These are phyloP conservation scores for Nemania diffusa DNA, from an alignment of 2,329 filamentous ascomycete genomes.

Conservation along the genomic window DNA sequence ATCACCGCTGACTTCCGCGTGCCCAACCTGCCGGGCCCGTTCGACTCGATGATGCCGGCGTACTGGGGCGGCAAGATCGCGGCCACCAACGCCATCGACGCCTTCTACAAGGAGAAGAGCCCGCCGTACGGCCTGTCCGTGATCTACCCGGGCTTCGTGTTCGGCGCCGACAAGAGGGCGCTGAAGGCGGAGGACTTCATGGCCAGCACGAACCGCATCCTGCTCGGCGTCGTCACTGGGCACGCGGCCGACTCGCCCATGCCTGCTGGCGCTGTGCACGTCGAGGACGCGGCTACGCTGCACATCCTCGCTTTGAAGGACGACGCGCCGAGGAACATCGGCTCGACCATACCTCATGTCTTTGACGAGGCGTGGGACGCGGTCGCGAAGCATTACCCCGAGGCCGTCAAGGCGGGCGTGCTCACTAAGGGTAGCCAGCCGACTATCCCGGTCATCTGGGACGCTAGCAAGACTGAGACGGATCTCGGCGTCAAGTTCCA, in stretches of 20 bases:
- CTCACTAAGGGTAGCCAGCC: slow-evolving; percentile 26
- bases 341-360: slow-evolving; percentile 15
- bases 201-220: slow-evolving; percentile 19
- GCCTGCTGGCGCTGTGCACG: slow-evolving; percentile 23
- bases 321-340: slow-evolving; percentile 24
- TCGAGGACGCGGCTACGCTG: slow-evolving; percentile 23
- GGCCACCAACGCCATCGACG: slow-evolving; percentile 16
- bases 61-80: slow-evolving; percentile 19
- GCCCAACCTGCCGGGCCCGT: not conserved
- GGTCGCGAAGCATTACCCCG: slow-evolving; percentile 28
- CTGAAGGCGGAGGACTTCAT: slow-evolving; percentile 14
- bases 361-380: slow-evolving; percentile 31
- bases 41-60: slow-evolving; percentile 8
- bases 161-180: slow-evolving; percentile 30
- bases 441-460: slow-evolving; percentile 14
- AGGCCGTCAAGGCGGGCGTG: slow-evolving; percentile 24
- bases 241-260: not conserved
- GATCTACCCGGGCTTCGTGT: slow-evolving; percentile 33
- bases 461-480: slow-evolving; percentile 11
- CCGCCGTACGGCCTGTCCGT: slow-evolving; percentile 18
- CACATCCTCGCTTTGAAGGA: slow-evolving; percentile 22
- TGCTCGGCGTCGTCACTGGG: slow-evolving; percentile 22
- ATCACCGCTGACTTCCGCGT: slow-evolving; percentile 2
- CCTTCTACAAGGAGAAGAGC: slow-evolving; percentile 16
- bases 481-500: slow-evolving; percentile 11